These are phyloP conservation scores for Brasenia schreberi DNA, from an alignment of 164 flowering plant genomes.

Conservation along the genomic window DNA sequence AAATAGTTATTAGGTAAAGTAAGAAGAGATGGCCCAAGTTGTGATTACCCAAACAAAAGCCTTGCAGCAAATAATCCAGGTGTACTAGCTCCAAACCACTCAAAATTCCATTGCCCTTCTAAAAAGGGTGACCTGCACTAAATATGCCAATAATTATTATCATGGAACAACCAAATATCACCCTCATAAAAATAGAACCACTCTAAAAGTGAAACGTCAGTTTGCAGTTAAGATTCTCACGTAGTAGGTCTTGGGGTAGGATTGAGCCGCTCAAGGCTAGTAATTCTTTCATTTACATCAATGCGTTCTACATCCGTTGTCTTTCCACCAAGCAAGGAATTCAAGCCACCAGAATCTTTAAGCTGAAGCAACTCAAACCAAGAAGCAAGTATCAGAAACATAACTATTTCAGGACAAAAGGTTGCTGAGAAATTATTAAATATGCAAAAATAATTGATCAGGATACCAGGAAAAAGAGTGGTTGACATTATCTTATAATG, in stretches of 20 bases:
- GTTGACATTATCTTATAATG: background rate
- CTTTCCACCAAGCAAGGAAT: constrained; percentile 65
- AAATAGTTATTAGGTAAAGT: too few species aligned
- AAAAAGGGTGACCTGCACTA: constrained; percentile 73
- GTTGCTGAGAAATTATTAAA: background rate
- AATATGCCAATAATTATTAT: constrained; percentile 2
- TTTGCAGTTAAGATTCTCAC: constrained; percentile 24
- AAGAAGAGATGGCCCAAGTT: too few species aligned
- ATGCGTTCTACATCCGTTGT: constrained; percentile 59
- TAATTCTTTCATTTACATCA: constrained; percentile 93
- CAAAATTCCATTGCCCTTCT: constrained; percentile 84
- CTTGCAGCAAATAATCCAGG: constrained; percentile 60
- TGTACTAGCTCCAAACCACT: constrained; percentile 80
- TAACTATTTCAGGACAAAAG: background rate
- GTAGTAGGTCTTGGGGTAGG: constrained; percentile 90
- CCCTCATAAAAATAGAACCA: background rate
- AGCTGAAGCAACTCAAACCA: constrained; percentile 30
- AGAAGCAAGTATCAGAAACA: background rate
- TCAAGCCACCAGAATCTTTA: constrained; percentile 87
- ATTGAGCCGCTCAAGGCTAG: constrained; percentile 78
- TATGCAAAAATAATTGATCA: background rate
- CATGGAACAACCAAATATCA: background rate
- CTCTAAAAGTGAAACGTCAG: constrained; percentile 7
- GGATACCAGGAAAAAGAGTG: background rate
- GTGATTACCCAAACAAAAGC: constrained; percentile 50